Evolutionary conservation across 345 rosid species (phyloP), one percentile per base, ranked within the genome.

Genomic region (Eucalyptus cloeziana): DNA sequence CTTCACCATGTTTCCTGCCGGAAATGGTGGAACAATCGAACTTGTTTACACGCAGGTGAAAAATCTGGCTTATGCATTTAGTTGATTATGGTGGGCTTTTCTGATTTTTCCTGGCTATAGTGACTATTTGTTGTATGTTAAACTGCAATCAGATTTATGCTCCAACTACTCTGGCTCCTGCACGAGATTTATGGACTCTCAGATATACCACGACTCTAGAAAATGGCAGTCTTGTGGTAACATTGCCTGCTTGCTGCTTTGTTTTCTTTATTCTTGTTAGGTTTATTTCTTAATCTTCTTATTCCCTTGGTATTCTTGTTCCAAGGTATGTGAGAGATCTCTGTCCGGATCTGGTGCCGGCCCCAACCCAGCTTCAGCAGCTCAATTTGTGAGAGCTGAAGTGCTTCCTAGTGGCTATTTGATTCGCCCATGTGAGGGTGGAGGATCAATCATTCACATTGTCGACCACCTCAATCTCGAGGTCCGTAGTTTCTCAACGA

Each of bases 201-300:
- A 94, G 99, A 94, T 98, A 98, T 91, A 96, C 99, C 79, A 96
- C 95, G 5, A 96, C 93, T 89, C 93, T 98, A 71, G 99, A 97
- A 89, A 97, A 98, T 88, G 99, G 99, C 92, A 98, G 99, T 94
- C 95, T 97, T 54, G 99, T 97, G 99, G 99, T 98, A 96, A 89
- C 94, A 67, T 56, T 60, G 33, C 81, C 71, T 89, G 80, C 45
- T 85, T 37, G 52, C 17, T 12, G 5, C 49, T 37, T 43, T 30
- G 47, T 25, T 87, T 56, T 69, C 86, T 27, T 25, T 47, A 12
- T 56, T 43, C 76, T 25, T 33, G 47, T 47, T 37, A 40, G 43
- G 76, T 49, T 37, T 19, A 27, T 64, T 14, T 71, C n/a, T 50
- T 62, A 45, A 37, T 90, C 45, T 43, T 51, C 25, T 27, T 14